A percentile compares a stretch with the other conserved stretches of the same genome.
Conservation (phyloP, 306 rosid species). For the Inga laurina region DNA sequence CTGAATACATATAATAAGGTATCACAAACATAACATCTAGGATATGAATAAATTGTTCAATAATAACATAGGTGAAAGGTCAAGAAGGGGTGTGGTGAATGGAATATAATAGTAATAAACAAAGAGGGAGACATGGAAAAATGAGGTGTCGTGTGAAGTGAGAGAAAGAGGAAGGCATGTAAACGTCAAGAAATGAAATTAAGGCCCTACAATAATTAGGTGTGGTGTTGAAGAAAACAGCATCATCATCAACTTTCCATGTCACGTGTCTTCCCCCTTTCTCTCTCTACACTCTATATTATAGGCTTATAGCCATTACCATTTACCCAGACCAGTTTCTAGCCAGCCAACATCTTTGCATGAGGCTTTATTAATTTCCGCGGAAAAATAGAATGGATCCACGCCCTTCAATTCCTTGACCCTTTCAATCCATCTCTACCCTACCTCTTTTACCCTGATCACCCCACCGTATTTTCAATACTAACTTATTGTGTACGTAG, state of each 20-base stretch:
- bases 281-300: background rate
- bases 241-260: constrained; percentile 17
- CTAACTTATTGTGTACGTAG: no score
- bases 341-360: constrained; percentile 17
- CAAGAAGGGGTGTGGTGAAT: background rate
- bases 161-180: background rate
- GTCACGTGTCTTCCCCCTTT: background rate
- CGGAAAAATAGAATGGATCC: no score
- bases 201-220: background rate
- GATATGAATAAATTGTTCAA: no score
- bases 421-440: background rate
- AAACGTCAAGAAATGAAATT: background rate
- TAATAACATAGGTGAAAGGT: background rate
- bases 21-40: no score
- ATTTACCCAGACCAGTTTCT: constrained; percentile 3
- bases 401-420: background rate
- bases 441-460: background rate
- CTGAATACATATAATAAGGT: no score
- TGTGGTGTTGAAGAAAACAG: constrained; percentile 29
- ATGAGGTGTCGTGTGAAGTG: background rate
- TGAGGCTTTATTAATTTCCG: background rate
- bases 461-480: background rate
- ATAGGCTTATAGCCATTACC: background rate
- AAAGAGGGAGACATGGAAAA: background rate
- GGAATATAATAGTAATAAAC: background rate